These are phyloP conservation scores for Hygrophorus russula DNA, from an alignment of 768 basidiomycete genomes.

Conservation along the genomic window DNA sequence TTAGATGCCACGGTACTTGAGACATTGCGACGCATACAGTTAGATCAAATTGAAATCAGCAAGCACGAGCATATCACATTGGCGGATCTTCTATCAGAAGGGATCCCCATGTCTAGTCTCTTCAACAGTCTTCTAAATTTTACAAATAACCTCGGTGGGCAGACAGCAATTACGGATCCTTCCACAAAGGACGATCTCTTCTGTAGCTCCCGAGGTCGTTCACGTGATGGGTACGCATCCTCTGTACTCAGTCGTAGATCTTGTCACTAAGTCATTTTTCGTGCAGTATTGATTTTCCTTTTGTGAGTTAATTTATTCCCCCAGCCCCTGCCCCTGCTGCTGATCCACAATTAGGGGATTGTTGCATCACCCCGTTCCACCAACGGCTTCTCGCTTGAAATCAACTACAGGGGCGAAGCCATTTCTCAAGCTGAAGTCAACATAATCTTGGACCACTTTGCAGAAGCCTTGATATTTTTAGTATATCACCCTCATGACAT, in stretches of 20 bases:
- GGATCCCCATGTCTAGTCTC: neutral
- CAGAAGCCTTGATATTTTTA: neutral
- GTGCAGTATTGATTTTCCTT: neutral
- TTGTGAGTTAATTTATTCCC: neutral
- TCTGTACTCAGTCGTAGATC: neutral
- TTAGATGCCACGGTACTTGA: neutral
- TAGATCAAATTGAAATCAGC: conserved; percentile 2
- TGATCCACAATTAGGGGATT: neutral
- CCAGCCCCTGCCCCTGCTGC: neutral
- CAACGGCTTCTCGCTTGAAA: neutral
- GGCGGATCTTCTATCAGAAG: neutral
- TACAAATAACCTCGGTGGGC: neutral
- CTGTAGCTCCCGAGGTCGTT: neutral
- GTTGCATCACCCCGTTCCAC: neutral
- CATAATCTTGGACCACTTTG: neutral
- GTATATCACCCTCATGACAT: neutral
- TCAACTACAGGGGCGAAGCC: neutral
- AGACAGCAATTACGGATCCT: neutral
- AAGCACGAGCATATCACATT: conserved; percentile 2
- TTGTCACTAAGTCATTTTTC: neutral
- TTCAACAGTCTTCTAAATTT: conserved; percentile 2
- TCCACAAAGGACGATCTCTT: neutral
- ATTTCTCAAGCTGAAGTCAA: neutral
- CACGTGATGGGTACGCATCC: neutral
- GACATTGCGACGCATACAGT: neutral